phyloP scores from a whole-genome alignment of 345 rosid species.

The Aquilaria yunnanensis region DNA sequence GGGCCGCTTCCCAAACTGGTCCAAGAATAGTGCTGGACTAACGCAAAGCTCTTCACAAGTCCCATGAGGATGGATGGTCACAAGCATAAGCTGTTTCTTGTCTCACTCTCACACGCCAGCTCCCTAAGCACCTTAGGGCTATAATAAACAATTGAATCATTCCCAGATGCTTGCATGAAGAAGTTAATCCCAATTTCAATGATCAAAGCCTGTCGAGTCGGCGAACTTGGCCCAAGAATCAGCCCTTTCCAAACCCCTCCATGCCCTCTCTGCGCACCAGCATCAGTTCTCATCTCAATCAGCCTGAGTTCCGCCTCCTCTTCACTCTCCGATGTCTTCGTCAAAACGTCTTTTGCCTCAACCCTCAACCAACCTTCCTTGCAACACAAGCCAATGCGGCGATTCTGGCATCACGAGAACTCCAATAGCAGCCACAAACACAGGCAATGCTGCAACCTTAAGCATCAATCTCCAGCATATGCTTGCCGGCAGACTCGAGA shows the following conservation, averaged over 20 bases:
- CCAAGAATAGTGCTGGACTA: conserved; percentile 47
- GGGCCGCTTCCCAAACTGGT: conserved; percentile 59
- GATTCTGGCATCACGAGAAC: conserved; percentile 70
- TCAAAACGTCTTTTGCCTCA: conserved; percentile 48
- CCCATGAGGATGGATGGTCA: conserved; percentile 60
- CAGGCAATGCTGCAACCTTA: conserved; percentile 56
- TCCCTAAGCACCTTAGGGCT: conserved; percentile 46
- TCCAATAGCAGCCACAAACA: conserved; percentile 35
- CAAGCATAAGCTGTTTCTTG: conserved; percentile 38
- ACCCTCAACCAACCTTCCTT: conserved; percentile 34
- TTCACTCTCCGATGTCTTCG: conserved; percentile 31
- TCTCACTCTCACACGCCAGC: conserved; percentile 47
- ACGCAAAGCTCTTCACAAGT: conserved; percentile 36
- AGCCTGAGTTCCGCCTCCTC: conserved; percentile 53
- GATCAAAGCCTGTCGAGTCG: conserved; percentile 43
- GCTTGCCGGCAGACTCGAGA: conserved; percentile 43
- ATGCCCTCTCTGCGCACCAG: conserved; percentile 21
- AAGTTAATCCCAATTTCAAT: conserved; percentile 64
- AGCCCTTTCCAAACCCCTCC: conserved; percentile 58
- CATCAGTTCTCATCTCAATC: conserved; percentile 36
- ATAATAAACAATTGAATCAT: conserved; percentile 62
- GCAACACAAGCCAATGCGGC: conserved; percentile 66
- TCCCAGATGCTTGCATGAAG: conserved; percentile 69
- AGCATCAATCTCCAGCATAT: conserved; percentile 64
- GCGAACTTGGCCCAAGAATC: conserved; percentile 35